Percentiles rank a stretch among this genome's conserved stretches.
These are phyloP conservation scores for Tolypocladium ophioglossoides DNA, from an alignment of 2,329 filamentous ascomycete genomes.

Conservation along the genomic window DNA sequence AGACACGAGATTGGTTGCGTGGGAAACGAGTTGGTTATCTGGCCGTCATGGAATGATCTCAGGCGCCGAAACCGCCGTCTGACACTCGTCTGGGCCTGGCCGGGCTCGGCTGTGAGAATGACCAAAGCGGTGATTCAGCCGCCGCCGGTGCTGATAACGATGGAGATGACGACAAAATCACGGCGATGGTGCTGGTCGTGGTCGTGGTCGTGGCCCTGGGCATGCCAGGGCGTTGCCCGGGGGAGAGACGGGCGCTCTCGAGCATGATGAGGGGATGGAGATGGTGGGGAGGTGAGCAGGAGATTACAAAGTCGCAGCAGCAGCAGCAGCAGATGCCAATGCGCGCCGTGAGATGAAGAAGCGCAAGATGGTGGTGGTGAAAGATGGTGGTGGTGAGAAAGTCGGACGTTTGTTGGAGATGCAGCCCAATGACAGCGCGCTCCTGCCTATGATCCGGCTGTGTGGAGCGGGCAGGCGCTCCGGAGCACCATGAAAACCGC, in stretches of 20 bases:
- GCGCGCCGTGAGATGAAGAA: too few species aligned
- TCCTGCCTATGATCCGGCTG: not conserved
- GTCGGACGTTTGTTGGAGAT: not conserved
- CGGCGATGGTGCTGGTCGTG: not conserved
- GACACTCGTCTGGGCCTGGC: not conserved
- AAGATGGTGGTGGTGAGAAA: too few species aligned
- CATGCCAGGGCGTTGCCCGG: too few species aligned
- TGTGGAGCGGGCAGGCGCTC: not conserved
- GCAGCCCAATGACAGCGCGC: not conserved
- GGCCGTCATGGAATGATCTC: not conserved
- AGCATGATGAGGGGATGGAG: not conserved
- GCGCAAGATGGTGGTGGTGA: not conserved
- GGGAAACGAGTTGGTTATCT: not conserved
- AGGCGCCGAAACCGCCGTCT: not conserved
- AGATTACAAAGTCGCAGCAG: not conserved
- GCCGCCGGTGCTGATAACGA: not conserved
- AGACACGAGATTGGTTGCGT: not conserved
- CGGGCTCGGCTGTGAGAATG: not conserved
- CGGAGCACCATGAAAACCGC: not conserved
- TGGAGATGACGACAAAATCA: slow-evolving; percentile 3
- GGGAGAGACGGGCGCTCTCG: not conserved
- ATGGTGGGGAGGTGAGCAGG: not conserved
- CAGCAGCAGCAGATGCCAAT: too few species aligned
- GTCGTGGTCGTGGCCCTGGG: too few species aligned
- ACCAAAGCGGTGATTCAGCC: not conserved